phyloP scores from a whole-genome alignment of 2,329 filamentous ascomycete genomes.

The Lecanosticta acicola region DNA sequence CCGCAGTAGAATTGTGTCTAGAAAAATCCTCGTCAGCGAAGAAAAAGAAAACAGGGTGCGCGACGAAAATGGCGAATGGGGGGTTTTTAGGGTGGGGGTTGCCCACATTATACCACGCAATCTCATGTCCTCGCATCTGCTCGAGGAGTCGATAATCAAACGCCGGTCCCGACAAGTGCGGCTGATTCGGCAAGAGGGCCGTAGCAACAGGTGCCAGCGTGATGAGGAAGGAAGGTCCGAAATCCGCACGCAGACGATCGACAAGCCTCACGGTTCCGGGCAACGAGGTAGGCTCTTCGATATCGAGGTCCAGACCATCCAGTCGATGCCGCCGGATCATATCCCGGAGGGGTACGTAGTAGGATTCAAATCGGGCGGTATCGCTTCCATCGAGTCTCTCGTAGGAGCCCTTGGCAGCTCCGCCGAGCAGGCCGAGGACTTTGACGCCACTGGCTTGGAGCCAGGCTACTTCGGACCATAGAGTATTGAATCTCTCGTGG shows the following conservation, averaged over 20 bases:
- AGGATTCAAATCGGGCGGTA: constrained; percentile 60
- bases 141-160: constrained; percentile 77
- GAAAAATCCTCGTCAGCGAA: constrained; percentile 1
- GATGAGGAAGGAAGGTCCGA: constrained; percentile 66
- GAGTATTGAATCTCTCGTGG: constrained; percentile 56
- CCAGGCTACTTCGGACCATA: constrained; percentile 72
- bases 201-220: constrained; percentile 78
- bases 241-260: constrained; percentile 52
- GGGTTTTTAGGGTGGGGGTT: too few relatives aligned
- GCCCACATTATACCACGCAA: constrained; percentile 72
- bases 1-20: constrained; percentile 82
- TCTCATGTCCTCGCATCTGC: constrained; percentile 56
- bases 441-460: constrained; percentile 70
- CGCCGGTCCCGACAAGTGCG: constrained; percentile 61
- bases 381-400: constrained; percentile 55
- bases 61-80: too few relatives aligned
- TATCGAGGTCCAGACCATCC: constrained; percentile 70
- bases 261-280: constrained; percentile 53
- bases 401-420: constrained; percentile 70
- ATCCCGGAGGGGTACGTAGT: constrained; percentile 63
- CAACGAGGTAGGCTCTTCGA: constrained; percentile 71
- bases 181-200: constrained; percentile 53
- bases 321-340: constrained; percentile 57
- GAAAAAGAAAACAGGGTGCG: neutral
- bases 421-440: constrained; percentile 81